Base-by-base conservation (phyloP, 768 basidiomycete species). In the Pleurotus cornucopiae region DNA sequence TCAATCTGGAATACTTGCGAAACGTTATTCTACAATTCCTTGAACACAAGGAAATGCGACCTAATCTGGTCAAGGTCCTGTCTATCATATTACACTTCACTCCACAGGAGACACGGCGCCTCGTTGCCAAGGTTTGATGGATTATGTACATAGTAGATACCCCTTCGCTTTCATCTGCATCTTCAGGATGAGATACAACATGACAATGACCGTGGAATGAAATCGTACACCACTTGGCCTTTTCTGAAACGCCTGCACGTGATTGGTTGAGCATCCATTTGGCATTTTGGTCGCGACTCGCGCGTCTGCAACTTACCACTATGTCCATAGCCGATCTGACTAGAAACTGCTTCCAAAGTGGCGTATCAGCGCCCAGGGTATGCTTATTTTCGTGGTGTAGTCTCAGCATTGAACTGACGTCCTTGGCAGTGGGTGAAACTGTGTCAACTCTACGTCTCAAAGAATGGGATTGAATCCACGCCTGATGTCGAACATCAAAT, bases 31-130 rank as follows among this genome's bases (percentile, higher is more conserved):
- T 99, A 46, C 97, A 98, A 68, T 99, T 99, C 74, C 76, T 99
- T 49, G 97, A 99, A 67, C 91, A 98, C 73, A 94, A 96, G 68
- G 94, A 98, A 69, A 98, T 98, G 94, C 81, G 97, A 89, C 91
- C 94, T 0, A 91, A 94, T 63, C 84, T 99, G 30, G 85, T 98
- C 23, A 82, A 88, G 54, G 95, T 99, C 2, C 68, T 98, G 43
- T 94, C 94, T 1, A 94, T 93, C 39, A 94, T 98, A 48, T 70
- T 98, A 39, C 89, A 84, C 40, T 98, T 99, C 64, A 98, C 96
- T 1, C 96, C 96, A 1, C 91, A 95, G 63, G 96, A 98, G 69
- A 91, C 92, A 3, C 79, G 96, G 25, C 76, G 95, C 45, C 76
- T 98, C 39, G 82, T 94, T 57, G 86, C 95, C 6, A 97, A 95